These are phyloP conservation scores for Cutaneotrichosporon dermatis DNA, from an alignment of 1,284 basidiomycete species.

Conservation along the genomic window DNA sequence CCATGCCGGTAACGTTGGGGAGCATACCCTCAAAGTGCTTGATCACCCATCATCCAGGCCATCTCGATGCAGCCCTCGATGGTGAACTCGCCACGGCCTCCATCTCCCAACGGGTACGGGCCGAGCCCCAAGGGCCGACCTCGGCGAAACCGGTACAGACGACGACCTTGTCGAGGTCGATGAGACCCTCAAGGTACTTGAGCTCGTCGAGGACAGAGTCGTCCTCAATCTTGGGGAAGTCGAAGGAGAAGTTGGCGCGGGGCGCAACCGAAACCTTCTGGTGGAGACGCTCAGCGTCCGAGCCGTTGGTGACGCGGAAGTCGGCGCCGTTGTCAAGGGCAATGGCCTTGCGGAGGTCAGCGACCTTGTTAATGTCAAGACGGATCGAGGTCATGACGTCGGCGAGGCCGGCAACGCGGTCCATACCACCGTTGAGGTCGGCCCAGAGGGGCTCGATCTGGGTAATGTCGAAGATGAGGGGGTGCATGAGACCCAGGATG, in stretches of 20 bases:
- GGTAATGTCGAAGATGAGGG: constrained; percentile 98
- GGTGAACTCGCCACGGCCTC: constrained; percentile 89
- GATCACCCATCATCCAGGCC: constrained; percentile 99
- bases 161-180: constrained; percentile 92
- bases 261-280: constrained; percentile 91
- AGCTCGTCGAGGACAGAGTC: constrained; percentile 66
- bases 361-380: constrained; percentile 66
- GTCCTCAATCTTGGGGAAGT: constrained; percentile 77
- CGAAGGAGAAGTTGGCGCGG: constrained; percentile 94
- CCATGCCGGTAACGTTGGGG: constrained; percentile 58
- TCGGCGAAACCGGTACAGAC: constrained; percentile 96
- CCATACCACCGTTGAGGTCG: constrained; percentile 95
- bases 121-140: constrained; percentile 97
- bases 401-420: constrained; percentile 88
- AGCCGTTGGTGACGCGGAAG: constrained; percentile 86
- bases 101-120: constrained; percentile 99
- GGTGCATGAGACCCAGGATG: constrained; percentile 97
- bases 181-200: constrained; percentile 70
- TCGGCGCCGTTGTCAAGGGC: constrained; percentile 90
- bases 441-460: constrained; percentile 99
- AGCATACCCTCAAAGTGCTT: constrained; percentile 97
- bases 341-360: constrained; percentile 86
- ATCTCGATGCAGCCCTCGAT: constrained; percentile 98
- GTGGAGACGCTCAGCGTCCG: constrained; percentile 85
- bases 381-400: constrained; percentile 88